Evolutionary conservation across 495 filamentous ascomycete species (phyloP).

Genomic region (Daldinia caldariorum): DNA sequence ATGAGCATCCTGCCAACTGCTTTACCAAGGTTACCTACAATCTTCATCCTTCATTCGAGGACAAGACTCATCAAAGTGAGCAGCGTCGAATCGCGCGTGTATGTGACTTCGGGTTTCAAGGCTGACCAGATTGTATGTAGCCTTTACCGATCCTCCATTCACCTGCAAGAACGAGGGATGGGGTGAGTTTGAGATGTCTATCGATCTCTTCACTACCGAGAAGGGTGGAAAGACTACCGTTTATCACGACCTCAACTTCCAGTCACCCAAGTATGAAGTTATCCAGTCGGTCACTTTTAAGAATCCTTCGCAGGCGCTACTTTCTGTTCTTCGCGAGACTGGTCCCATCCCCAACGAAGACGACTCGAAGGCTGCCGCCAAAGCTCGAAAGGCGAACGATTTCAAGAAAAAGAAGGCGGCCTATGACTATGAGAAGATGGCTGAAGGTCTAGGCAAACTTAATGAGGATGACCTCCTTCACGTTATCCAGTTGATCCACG

Average conservation of each 20-base stretch:
- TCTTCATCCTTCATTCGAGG: conserved; percentile 91
- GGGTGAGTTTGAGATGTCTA: conserved; percentile 98
- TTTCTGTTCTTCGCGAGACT: conserved; percentile 77
- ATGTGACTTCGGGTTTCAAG: not conserved
- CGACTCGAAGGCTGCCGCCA: conserved; percentile 58
- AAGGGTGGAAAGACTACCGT: conserved; percentile 84
- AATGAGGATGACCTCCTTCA: conserved; percentile 89
- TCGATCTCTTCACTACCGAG: conserved; percentile 81
- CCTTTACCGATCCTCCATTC: conserved; percentile 85
- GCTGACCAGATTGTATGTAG: conserved; percentile 61
- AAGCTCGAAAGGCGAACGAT: conserved; percentile 66
- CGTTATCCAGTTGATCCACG: conserved; percentile 97
- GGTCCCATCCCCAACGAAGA: conserved; percentile 85
- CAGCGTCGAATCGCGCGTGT: conserved; percentile 21
- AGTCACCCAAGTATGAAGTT: conserved; percentile 79
- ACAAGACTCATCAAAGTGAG: conserved; percentile 80
- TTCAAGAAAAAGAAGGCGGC: conserved; percentile 87
- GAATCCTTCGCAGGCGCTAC: conserved; percentile 86
- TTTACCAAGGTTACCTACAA: conserved; percentile 94
- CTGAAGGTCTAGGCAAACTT: conserved; percentile 87
- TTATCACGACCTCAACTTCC: conserved; percentile 92
- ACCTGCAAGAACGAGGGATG: conserved; percentile 92
- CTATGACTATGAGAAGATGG: conserved; percentile 96
- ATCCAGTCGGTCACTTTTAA: conserved; percentile 86
- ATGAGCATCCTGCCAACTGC: conserved; percentile 77